Evolutionary conservation across 495 filamentous ascomycete species (phyloP), one percentile per base, ranked within the genome.

Genomic region (Diplogelasinospora grovesii): DNA sequence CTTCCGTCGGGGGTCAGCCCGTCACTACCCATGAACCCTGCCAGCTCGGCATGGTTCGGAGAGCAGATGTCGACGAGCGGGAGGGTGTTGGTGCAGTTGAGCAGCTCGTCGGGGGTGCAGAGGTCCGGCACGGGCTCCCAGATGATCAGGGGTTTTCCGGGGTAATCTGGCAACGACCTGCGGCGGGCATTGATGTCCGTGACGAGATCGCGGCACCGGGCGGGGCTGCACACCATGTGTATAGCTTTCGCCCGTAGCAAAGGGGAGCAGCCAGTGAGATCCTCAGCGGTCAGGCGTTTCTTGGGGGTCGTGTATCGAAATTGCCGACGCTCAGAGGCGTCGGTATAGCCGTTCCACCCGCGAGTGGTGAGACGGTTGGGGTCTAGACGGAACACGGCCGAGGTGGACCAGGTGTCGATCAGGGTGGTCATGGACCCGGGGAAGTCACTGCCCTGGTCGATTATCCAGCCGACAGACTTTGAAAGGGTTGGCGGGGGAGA

Each of bases 121-220:
- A 85, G 74, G 55, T 93, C 86, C 8, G 93, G 92, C 3, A 95
- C 82, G 3, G 92, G 92, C 56, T 98, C 92, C 92, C 92, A 98
- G 26, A 96, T 77, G 58, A 96, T 82, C 9, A 92, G 57, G 2
- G 85, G 88, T 21, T 71, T 70, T 13, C 33, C 27, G 27, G 19
- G n/a, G 16, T 39, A 26, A 1, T 31, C 46, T 8, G 32, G 14
- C 1, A n/a, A 39, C 0, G 32, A 18, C 23, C 52, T 52, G 22
- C 52, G 40, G 8, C 28, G 36, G 8, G 36, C 16, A 13, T 35
- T 16, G 32, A 45, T 52, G 3, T 49, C 20, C 11, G 41, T 28
- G 14, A 48, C 78, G 20, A 90, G 77, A 19, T 77, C 73, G 3
- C 85, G 78, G 56, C 85, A 93, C n/a, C 92, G 78, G 2, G 57